phyloP scores from a whole-genome alignment of 805 yeast genomes.

The Kodamaea neixiangensis region DNA sequence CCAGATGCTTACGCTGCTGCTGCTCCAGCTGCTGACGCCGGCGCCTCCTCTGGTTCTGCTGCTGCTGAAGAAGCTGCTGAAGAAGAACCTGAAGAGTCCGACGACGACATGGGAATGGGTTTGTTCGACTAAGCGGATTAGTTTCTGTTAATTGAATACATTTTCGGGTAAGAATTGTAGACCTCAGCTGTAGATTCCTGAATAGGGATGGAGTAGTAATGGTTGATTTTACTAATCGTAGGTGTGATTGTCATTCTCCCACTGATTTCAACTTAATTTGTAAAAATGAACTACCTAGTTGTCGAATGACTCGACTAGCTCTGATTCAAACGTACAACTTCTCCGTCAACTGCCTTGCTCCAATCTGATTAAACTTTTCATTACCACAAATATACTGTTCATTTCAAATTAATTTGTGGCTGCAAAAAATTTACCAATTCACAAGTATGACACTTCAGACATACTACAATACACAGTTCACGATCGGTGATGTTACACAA shows the following conservation, averaged over 20 bases:
- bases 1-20: conserved; percentile 99
- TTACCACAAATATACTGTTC: background rate
- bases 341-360: background rate
- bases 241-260: background rate
- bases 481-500: background rate
- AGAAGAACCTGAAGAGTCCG: conserved; percentile 69
- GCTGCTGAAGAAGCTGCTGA: conserved; percentile 73
- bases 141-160: conserved; percentile 1
- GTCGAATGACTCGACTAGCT: too few species aligned
- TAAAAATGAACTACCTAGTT: too few species aligned
- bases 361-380: background rate
- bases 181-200: too few species aligned
- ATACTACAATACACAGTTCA: conserved; percentile 4
- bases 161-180: background rate
- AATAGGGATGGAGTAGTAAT: too few species aligned
- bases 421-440: background rate
- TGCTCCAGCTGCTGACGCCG: conserved; percentile 95
- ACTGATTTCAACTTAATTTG: background rate
- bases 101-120: conserved; percentile 98
- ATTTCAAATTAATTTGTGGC: conserved; percentile 6
- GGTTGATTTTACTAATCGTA: background rate
- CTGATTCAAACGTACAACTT: too few species aligned
- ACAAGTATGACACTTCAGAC: conserved; percentile 2
- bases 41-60: conserved; percentile 57
- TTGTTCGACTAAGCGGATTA: conserved; percentile 79